Evolutionary conservation across 768 basidiomycete species (phyloP), one percentile per base, ranked within the genome.

Genomic region (Tulasnella sp.): DNA sequence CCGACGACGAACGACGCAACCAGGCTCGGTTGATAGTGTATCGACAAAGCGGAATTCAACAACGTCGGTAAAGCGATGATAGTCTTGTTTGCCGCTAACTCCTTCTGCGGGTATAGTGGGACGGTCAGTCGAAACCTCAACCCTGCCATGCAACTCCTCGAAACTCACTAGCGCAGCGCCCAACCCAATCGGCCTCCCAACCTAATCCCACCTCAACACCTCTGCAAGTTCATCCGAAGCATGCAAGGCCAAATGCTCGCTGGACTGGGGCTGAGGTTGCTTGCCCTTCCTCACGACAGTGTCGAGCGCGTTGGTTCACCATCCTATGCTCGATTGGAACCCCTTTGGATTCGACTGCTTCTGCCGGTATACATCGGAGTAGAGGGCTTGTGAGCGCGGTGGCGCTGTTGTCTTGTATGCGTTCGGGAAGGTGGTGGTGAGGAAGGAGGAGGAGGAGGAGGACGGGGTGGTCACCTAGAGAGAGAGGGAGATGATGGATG

Each of bases 161-260:
- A 48, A 50, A 90, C 94, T 89, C 85, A 96, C 95, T 86, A 95
- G 87, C 80, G 93, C 93, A 20, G 91, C 88, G 18, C 90, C 91
- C 40, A 95, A 86, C 42, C 91, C 90, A 24, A 94, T 88, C n/a
- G n/a, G n/a, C n/a, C n/a, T n/a, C n/a, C n/a, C n/a, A n/a, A n/a
- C n/a, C n/a, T n/a, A n/a, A n/a, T n/a, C n/a, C n/a, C n/a, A n/a
- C n/a, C n/a, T n/a, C n/a, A n/a, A n/a, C n/a, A n/a, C n/a, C n/a
- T n/a, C n/a, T n/a, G n/a, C n/a, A n/a, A n/a, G n/a, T n/a, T n/a
- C n/a, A n/a, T n/a, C n/a, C n/a, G n/a, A n/a, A 0, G 90, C 94
- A 75, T 88, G 88, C 0, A 96, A 86, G 28, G 93, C 88, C 28
- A 96, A 88, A 73, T 89, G 89, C 83, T 91, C 92, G 14, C 82